These are phyloP conservation scores for Hypoxylon sp. DNA, from an alignment of 2,329 filamentous ascomycete species.

Conservation along the genomic window DNA sequence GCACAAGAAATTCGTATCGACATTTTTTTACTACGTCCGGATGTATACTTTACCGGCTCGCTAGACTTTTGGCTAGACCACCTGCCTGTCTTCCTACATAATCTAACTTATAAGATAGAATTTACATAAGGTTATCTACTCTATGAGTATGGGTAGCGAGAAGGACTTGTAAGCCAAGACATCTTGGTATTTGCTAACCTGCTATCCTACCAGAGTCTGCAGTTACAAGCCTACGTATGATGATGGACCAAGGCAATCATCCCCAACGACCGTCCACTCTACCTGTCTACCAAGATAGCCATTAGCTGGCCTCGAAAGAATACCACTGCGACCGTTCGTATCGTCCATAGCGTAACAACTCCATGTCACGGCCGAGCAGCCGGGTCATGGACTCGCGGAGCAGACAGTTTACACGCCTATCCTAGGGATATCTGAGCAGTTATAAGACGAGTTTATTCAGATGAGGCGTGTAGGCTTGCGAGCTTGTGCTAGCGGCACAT, in stretches of 20 bases:
- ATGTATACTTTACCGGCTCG: background rate
- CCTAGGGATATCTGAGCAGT: background rate
- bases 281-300: slow-evolving; percentile 5
- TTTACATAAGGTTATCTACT: too few relatives aligned
- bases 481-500: too few relatives aligned
- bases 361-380: background rate
- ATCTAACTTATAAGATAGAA: too few relatives aligned
- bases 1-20: too few relatives aligned
- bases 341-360: background rate
- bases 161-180: too few relatives aligned
- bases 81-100: too few relatives aligned
- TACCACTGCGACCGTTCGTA: slow-evolving; percentile 2
- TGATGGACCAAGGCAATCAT: background rate
- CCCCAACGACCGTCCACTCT: background rate
- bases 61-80: background rate
- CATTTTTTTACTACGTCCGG: too few relatives aligned
- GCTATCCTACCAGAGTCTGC: background rate
- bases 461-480: too few relatives aligned
- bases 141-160: too few relatives aligned
- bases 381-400: background rate
- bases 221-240: too few relatives aligned
- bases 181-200: too few relatives aligned
- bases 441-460: too few relatives aligned
- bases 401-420: background rate
- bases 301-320: background rate